Evolutionary conservation across 306 rosid genomes (phyloP), one percentile per base, ranked within the genome.

Genomic region (Vicia faba): DNA sequence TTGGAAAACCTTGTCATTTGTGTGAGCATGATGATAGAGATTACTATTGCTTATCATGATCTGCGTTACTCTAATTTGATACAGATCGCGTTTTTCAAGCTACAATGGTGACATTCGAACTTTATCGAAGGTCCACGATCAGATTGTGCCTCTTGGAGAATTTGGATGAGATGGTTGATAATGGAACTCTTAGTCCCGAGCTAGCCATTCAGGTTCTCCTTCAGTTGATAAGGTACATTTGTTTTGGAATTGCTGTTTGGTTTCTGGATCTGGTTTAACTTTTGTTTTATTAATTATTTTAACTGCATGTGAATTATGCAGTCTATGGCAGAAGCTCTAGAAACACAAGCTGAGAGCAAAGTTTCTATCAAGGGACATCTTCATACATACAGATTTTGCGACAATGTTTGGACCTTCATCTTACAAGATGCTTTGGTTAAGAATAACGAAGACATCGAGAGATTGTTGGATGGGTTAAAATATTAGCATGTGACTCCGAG

Each of bases 361-460:
- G n/a, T n/a, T n/a, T n/a, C n/a, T n/a, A n/a, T n/a, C n/a, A n/a
- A 74, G 96, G 98, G 98, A 60, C 98, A 92, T 84, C 82, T 92
- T 56, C 98, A 92, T 81, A 92, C 98, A 14, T 92, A 92, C 72
- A 84, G 96, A 73, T 92, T 92, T 79, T 89, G 96, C 63, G 88
- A 92, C 86, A 92, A 92, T 60, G 96, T 89, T 54, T 87, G 98
- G 98, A 92, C 98, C 68, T 92, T 92, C 80, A 92, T 92, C 72
- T 81, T 92, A 68, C 96, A 89, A 66, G 41, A 81, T 73, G 96
- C 96, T 11, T 0, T 2, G 66, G 82, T 89, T 16, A 89, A 92
- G 86, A 81, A 68, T 20, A 20, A 20, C 1, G 96, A 87, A 49
- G 93, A 92, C 11, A 12, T 20, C 72, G 70, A 68, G 98, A 92